A percentile compares a stretch with the other conserved stretches of the same genome.
Conservation (phyloP, 352 stramenopile species). For the Phytophthora citricola region DNA sequence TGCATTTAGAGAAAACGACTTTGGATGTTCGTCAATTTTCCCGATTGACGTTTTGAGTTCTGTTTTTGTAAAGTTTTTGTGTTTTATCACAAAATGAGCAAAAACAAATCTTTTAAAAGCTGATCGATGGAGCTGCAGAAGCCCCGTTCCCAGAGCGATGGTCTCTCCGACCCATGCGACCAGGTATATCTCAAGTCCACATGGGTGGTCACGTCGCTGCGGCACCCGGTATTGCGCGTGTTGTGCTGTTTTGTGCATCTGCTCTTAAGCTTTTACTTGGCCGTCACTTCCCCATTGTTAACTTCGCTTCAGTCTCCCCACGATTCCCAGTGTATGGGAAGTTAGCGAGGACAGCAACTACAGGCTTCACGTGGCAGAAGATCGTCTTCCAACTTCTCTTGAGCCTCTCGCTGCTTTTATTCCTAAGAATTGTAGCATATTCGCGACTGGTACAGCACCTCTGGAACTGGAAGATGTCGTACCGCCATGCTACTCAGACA, state of each 20-base stretch:
- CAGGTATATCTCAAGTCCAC: constrained; percentile 44
- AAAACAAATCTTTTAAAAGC: neutral
- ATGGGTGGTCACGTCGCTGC: constrained; percentile 53
- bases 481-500: constrained; percentile 31
- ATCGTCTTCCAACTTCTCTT: constrained; percentile 40
- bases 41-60: too few species aligned
- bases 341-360: constrained; percentile 26
- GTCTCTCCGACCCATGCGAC: constrained; percentile 1
- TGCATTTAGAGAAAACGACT: neutral
- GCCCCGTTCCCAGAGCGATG: constrained; percentile 11
- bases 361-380: constrained; percentile 38
- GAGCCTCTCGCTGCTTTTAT: constrained; percentile 19
- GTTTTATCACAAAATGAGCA: neutral
- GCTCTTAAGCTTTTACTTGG: constrained; percentile 44
- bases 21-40: too few species aligned
- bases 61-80: too few species aligned
- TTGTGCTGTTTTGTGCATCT: constrained; percentile 42
- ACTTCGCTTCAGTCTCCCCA: constrained; percentile 36
- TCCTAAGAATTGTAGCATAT: constrained; percentile 56
- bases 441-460: constrained; percentile 39
- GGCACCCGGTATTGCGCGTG: constrained; percentile 48
- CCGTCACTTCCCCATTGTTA: constrained; percentile 50
- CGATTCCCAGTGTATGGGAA: constrained; percentile 53
- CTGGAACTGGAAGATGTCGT: constrained; percentile 59
- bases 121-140: constrained; percentile 14